Percentiles rank a stretch among this genome's conserved stretches.
These are phyloP conservation scores for Odontarrhena argentea DNA, from an alignment of 345 rosid species.

Conservation along the genomic window DNA sequence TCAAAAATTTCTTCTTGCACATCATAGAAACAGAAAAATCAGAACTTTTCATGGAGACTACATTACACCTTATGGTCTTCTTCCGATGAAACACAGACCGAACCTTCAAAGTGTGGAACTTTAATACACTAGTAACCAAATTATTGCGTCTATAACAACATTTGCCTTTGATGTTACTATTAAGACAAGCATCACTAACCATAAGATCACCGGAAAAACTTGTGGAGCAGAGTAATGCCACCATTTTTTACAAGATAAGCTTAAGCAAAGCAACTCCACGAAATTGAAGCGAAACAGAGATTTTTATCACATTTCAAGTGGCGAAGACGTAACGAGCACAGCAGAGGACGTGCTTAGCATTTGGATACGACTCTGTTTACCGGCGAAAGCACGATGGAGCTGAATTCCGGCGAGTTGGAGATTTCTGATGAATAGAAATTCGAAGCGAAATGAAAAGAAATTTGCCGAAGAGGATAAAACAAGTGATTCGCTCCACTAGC, in stretches of 20 bases:
- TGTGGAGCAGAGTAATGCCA: slow-evolving; percentile 49
- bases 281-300: slow-evolving; percentile 25
- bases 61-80: slow-evolving; percentile 42
- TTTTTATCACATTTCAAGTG: slow-evolving; percentile 29
- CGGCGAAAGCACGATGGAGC: slow-evolving; percentile 8
- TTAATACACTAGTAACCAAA: slow-evolving; percentile 32
- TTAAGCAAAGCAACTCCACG: slow-evolving; percentile 1
- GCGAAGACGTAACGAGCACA: slow-evolving; percentile 1
- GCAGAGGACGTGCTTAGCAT: background rate
- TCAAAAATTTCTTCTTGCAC: slow-evolving; percentile 34
- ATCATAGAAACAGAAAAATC: slow-evolving; percentile 38
- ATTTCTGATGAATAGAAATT: background rate
- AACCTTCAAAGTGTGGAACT: slow-evolving; percentile 44
- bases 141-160: slow-evolving; percentile 33
- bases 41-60: slow-evolving; percentile 41
- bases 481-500: slow-evolving; percentile 24
- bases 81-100: slow-evolving; percentile 45
- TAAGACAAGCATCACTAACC: slow-evolving; percentile 34
- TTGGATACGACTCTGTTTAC: slow-evolving; percentile 21
- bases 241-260: slow-evolving; percentile 39
- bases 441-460: background rate
- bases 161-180: slow-evolving; percentile 26
- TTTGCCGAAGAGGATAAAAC: slow-evolving; percentile 35
- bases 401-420: slow-evolving; percentile 23
- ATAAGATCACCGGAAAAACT: slow-evolving; percentile 44